These are phyloP conservation scores for Cucurbita maxima DNA, from an alignment of 306 rosid genomes.

Conservation along the genomic window DNA sequence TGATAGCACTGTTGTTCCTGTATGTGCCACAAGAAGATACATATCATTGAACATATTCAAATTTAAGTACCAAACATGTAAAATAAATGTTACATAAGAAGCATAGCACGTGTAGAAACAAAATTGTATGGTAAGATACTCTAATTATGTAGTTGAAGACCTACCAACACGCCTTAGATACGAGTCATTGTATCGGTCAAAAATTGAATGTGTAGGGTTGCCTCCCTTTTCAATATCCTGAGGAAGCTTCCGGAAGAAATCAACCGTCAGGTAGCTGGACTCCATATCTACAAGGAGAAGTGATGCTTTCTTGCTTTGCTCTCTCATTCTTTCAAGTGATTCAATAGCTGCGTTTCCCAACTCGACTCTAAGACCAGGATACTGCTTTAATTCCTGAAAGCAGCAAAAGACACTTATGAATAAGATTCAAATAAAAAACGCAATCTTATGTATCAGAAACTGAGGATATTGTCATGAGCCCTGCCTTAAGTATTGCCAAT, in stretches of 20 bases:
- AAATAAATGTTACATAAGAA: conserved; percentile 55
- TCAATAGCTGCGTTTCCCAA: conserved; percentile 72
- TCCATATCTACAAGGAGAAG: conserved; percentile 89
- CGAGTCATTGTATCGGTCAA: conserved; percentile 81
- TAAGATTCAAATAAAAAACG: not conserved
- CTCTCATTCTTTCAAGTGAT: conserved; percentile 74
- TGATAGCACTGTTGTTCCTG: conserved; percentile 70
- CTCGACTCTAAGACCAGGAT: conserved; percentile 84
- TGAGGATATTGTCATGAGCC: not conserved
- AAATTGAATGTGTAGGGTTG: conserved; percentile 88
- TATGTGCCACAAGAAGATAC: not conserved
- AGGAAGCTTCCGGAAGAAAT: conserved; percentile 88
- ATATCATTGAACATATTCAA: not conserved
- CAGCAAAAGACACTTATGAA: not conserved
- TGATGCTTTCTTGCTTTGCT: conserved; percentile 74
- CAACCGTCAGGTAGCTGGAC: conserved; percentile 76
- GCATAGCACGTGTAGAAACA: conserved; percentile 38
- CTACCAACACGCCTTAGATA: conserved; percentile 82
- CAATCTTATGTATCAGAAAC: not conserved
- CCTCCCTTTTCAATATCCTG: conserved; percentile 96
- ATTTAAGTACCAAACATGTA: not conserved
- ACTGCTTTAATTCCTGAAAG: conserved; percentile 71
- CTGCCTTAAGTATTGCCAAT: not conserved
- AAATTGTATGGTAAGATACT: not conserved
- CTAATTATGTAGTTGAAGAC: not conserved